phyloP scores from a whole-genome alignment of 768 basidiomycete species.

The Agrocybe praecox region DNA sequence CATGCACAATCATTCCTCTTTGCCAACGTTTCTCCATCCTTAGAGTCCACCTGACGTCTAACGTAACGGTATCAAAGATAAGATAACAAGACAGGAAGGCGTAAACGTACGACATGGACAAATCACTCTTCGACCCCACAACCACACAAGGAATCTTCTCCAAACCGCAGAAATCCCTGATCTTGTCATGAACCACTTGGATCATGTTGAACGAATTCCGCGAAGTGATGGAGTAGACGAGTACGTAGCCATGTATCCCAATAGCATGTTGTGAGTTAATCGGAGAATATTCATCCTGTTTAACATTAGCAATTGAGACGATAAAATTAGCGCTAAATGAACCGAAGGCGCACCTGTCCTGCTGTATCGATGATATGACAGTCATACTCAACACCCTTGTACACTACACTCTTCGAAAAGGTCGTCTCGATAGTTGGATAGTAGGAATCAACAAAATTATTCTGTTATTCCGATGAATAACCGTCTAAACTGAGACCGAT shows the following conservation, averaged over 20 bases:
- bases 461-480: conserved; percentile 30
- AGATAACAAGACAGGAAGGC: not conserved
- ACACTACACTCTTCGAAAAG: conserved; percentile 81
- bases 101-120: conserved; percentile 33
- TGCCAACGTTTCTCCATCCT: conserved; percentile 80
- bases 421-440: conserved; percentile 95
- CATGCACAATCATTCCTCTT: conserved; percentile 73
- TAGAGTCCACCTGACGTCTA: conserved; percentile 71
- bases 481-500: not conserved
- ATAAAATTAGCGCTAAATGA: not conserved
- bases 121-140: conserved; percentile 91
- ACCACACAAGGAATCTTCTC: conserved; percentile 90
- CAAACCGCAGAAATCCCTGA: conserved; percentile 87
- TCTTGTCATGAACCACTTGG: conserved; percentile 94
- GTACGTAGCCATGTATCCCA: conserved; percentile 95
- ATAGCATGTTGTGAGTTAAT: conserved; percentile 93
- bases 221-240: conserved; percentile 94
- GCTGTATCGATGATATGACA: conserved; percentile 99
- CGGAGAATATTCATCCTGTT: conserved; percentile 89
- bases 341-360: conserved; percentile 71
- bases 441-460: conserved; percentile 89
- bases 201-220: conserved; percentile 94
- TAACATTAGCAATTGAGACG: not conserved
- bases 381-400: conserved; percentile 90
- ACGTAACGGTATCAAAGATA: conserved; percentile 17